Evolutionary conservation across 2,329 filamentous ascomycete species (phyloP).

Genomic region (Ophiostoma quercus): DNA sequence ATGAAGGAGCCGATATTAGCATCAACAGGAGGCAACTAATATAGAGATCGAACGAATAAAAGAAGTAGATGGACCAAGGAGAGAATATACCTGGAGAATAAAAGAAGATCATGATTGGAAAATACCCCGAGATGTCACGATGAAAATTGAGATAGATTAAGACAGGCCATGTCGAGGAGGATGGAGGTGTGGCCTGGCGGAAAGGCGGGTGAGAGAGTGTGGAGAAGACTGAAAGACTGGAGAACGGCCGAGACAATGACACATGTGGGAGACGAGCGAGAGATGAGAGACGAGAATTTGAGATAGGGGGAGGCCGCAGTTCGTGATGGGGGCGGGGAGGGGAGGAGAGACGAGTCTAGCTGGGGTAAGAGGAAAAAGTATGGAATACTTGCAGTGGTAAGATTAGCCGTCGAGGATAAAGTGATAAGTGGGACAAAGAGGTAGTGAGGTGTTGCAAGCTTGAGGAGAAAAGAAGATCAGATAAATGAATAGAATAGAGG

Average conservation of each 20-base stretch:
- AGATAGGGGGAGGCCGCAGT: not conserved
- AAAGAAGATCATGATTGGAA: not conserved
- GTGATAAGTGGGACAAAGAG: not conserved
- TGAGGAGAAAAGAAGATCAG: not conserved
- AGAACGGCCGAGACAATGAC: conserved; percentile 23
- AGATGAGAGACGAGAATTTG: not conserved
- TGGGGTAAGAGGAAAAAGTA: not conserved
- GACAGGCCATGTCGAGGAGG: conserved; percentile 32
- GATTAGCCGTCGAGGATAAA: not conserved
- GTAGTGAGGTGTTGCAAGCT: not conserved
- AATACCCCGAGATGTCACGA: not conserved
- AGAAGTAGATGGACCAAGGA: not conserved
- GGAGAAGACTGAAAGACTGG: conserved; percentile 8
- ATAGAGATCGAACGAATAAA: not conserved
- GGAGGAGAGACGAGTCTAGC: not conserved
- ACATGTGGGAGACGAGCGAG: conserved; percentile 28
- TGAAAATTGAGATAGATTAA: conserved; percentile 26
- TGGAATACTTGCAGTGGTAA: not conserved
- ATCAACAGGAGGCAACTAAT: not conserved
- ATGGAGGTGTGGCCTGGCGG: conserved; percentile 24
- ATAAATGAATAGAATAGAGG: not conserved
- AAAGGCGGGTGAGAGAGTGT: conserved; percentile 21
- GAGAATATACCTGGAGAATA: not conserved
- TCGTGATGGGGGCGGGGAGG: not conserved
- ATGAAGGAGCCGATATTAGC: not conserved